These are phyloP conservation scores for Candida germanica DNA, from an alignment of 805 yeast species.

Conservation along the genomic window DNA sequence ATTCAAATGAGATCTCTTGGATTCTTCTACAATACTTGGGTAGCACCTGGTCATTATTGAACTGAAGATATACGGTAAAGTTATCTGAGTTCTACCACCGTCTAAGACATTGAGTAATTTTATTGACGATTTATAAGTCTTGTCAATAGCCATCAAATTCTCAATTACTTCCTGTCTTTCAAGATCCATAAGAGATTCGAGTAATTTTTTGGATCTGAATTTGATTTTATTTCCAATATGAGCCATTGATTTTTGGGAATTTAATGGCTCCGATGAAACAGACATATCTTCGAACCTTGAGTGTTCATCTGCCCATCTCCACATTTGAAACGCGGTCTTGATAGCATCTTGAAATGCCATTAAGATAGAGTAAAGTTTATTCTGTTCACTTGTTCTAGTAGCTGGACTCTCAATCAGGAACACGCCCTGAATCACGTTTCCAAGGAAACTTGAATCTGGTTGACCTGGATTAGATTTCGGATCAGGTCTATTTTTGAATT, in stretches of 20 bases:
- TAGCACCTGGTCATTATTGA: slow-evolving; percentile 49
- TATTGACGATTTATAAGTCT: slow-evolving; percentile 21
- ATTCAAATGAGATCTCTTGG: slow-evolving; percentile 45
- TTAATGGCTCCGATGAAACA: slow-evolving; percentile 1
- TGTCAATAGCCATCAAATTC: slow-evolving; percentile 47
- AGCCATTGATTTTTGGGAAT: slow-evolving; percentile 23
- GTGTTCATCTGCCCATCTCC: slow-evolving; percentile 64
- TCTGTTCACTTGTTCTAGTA: slow-evolving; percentile 47
- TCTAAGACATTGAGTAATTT: slow-evolving; percentile 76
- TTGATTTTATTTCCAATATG: slow-evolving; percentile 57
- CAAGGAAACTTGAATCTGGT: slow-evolving; percentile 47
- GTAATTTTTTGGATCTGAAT: slow-evolving; percentile 60
- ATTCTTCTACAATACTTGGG: slow-evolving; percentile 28
- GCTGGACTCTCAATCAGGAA: slow-evolving; percentile 68
- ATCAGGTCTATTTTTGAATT: slow-evolving; percentile 17
- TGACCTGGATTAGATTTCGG: slow-evolving; percentile 6
- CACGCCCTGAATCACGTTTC: slow-evolving; percentile 73
- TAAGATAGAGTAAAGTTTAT: slow-evolving; percentile 54
- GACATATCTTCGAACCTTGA: slow-evolving; percentile 12
- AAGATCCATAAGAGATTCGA: slow-evolving; percentile 60
- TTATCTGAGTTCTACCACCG: slow-evolving; percentile 74
- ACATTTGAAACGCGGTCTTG: slow-evolving; percentile 53
- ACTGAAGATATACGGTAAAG: slow-evolving; percentile 65
- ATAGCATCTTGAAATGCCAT: slow-evolving; percentile 62
- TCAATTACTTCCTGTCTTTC: slow-evolving; percentile 77